A percentile compares a stretch with the other conserved stretches of the same genome.
Conservation (phyloP, 768 basidiomycete species). For the Russula emetica region DNA sequence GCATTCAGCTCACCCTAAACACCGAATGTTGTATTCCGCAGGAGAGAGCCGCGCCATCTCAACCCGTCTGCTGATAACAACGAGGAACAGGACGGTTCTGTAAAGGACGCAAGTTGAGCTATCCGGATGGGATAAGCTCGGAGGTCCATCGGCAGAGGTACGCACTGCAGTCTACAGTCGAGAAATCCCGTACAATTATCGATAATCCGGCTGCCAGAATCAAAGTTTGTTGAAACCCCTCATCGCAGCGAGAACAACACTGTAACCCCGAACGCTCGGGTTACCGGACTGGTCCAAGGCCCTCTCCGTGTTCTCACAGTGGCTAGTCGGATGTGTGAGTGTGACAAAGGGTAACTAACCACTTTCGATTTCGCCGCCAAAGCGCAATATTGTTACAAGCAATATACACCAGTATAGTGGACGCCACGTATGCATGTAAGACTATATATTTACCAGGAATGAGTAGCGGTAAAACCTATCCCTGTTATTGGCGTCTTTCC, state of each 20-base stretch:
- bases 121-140: background rate
- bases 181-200: background rate
- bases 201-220: background rate
- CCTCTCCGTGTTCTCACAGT: background rate
- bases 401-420: background rate
- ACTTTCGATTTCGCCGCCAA: background rate
- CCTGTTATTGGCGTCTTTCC: background rate
- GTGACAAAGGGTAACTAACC: background rate
- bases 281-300: background rate
- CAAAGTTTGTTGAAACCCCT: background rate
- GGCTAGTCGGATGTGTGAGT: background rate
- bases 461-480: background rate
- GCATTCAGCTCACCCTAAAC: background rate
- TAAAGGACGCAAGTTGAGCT: slow-evolving; percentile 17
- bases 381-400: background rate
- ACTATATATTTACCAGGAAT: background rate
- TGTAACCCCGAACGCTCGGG: too few species aligned
- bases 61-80: slow-evolving; percentile 11
- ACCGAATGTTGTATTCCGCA: background rate
- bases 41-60: slow-evolving; percentile 21
- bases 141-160: background rate
- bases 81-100: slow-evolving; percentile 14
- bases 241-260: too few species aligned
- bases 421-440: background rate
- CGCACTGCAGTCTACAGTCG: background rate